phyloP scores from a whole-genome alignment of 495 filamentous ascomycete genomes.

The Collariella sp. region DNA sequence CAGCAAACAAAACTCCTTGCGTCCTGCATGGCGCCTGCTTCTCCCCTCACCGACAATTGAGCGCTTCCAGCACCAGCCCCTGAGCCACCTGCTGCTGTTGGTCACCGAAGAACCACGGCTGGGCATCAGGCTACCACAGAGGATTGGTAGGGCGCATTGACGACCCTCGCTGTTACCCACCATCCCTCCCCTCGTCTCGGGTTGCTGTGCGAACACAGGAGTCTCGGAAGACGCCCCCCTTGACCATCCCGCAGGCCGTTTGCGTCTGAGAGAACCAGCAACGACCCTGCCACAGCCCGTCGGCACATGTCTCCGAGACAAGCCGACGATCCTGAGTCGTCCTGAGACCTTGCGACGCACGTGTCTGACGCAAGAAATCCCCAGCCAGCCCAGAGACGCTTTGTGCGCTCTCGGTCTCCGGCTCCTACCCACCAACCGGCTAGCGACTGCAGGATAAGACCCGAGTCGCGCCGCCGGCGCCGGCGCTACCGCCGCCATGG shows the following conservation, averaged over 20 bases:
- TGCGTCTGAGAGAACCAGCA: slow-evolving; percentile 21
- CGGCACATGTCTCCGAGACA: slow-evolving; percentile 8
- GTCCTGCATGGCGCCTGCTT: background rate
- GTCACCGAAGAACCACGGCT: too few species aligned
- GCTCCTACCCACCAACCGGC: slow-evolving; percentile 6
- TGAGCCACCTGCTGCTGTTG: too few species aligned
- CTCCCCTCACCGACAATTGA: background rate
- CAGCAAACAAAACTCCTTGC: background rate
- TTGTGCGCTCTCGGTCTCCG: background rate
- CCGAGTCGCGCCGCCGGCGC: slow-evolving; percentile 13
- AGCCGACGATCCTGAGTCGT: background rate
- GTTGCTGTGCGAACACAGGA: too few species aligned
- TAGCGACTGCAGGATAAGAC: slow-evolving; percentile 18
- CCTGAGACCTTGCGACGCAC: slow-evolving; percentile 11
- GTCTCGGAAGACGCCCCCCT: background rate
- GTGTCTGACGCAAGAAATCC: background rate
- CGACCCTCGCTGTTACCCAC: too few species aligned
- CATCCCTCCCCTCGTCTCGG: too few species aligned
- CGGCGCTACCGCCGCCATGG: slow-evolving; percentile 23
- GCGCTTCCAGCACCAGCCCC: background rate
- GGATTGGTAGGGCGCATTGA: too few species aligned
- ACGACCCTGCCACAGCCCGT: slow-evolving; percentile 12
- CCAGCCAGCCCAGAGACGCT: slow-evolving; percentile 1
- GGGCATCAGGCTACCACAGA: too few species aligned
- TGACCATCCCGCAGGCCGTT: slow-evolving; percentile 11